Evolutionary conservation across 257 asterid species (phyloP).

Genomic region (Solanum pinnatisectum): DNA sequence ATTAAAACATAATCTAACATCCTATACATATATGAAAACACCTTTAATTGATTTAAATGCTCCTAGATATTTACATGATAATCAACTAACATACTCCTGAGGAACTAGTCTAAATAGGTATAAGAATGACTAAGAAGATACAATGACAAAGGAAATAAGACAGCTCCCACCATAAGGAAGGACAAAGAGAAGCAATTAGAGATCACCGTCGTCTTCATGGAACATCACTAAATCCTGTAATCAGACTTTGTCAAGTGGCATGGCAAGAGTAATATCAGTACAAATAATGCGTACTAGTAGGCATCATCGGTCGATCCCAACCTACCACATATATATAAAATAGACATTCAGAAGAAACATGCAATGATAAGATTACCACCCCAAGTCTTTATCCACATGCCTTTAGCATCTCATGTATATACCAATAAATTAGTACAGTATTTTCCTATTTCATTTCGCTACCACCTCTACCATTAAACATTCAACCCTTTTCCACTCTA

Average conservation of each 20-base stretch:
- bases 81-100: not conserved
- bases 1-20: not conserved
- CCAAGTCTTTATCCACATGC: not conserved
- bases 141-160: not conserved
- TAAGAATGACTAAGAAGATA: not conserved
- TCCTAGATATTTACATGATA: not conserved
- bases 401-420: not conserved
- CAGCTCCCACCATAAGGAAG: not conserved
- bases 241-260: not conserved
- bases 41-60: not conserved
- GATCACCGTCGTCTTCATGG: not conserved
- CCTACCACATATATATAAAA: too few relatives aligned
- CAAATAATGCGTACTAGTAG: too few relatives aligned
- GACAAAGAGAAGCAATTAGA: not conserved
- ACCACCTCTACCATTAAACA: not conserved
- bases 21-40: not conserved
- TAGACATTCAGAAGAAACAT: not conserved
- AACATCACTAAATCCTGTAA: not conserved
- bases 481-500: not conserved
- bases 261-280: too few relatives aligned
- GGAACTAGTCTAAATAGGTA: too few relatives aligned
- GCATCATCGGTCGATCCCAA: not conserved
- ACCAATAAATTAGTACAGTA: not conserved
- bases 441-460: not conserved
- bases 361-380: not conserved